These are phyloP conservation scores for Puccinellia tenuiflora DNA, from an alignment of 176 grass and related monocot species.

Conservation along the genomic window DNA sequence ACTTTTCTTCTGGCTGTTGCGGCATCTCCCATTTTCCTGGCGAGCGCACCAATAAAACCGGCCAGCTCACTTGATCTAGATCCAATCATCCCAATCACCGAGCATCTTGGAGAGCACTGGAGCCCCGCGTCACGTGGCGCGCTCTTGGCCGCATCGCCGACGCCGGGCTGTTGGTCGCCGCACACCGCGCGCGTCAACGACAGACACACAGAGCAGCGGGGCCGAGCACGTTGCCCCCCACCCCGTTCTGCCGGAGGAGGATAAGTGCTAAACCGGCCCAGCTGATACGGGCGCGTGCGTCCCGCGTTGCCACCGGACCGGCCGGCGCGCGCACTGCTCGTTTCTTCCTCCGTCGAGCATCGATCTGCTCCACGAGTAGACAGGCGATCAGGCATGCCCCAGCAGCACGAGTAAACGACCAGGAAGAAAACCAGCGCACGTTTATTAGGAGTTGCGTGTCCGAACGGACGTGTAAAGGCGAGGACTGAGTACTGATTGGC, in stretches of 20 bases:
- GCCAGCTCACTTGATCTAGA: neutral
- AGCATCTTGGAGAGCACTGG: neutral
- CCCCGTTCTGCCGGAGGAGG: neutral
- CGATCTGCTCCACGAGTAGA: neutral
- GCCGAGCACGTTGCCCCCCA: neutral
- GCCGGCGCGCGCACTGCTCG: too few species aligned
- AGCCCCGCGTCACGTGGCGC: conserved; percentile 1
- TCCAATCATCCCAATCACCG: too few species aligned
- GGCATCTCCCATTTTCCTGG: neutral
- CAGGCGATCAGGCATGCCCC: too few species aligned
- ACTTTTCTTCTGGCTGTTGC: neutral
- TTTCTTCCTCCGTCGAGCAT: neutral
- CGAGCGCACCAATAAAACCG: neutral
- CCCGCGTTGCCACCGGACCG: neutral
- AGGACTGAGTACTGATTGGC: conserved; percentile 19
- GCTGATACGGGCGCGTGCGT: neutral
- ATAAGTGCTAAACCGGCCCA: neutral
- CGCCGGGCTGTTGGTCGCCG: neutral
- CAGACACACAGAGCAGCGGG: neutral
- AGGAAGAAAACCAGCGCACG: neutral
- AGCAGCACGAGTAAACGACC: too few species aligned
- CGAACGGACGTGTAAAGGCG: neutral
- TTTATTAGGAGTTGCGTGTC: conserved; percentile 9
- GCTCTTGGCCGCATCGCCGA: neutral
- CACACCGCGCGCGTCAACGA: neutral